Evolutionary conservation across 371 early-diverging fungal genomes (phyloP).

Genomic region (Quaeritorhiza haematococci): DNA sequence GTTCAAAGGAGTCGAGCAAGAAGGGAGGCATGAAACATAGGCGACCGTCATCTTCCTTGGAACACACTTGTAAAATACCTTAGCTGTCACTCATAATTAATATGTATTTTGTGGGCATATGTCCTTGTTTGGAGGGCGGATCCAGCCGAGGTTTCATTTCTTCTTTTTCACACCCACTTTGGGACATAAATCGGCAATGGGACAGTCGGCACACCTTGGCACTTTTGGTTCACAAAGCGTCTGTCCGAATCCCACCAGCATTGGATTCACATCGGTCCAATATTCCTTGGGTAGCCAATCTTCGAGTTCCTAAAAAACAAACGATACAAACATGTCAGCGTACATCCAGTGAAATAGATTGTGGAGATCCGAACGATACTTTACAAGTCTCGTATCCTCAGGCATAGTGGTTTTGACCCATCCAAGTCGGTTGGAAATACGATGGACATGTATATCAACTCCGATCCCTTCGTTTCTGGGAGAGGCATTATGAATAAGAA

Average conservation of each 20-base stretch:
- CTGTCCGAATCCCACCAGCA: conserved; percentile 97
- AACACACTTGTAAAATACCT: too few relatives aligned
- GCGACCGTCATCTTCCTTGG: too few relatives aligned
- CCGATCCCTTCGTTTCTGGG: conserved; percentile 88
- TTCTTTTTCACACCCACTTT: conserved; percentile 7
- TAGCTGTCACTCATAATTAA: too few relatives aligned
- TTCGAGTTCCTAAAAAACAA: conserved; percentile 57
- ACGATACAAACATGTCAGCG: neutral
- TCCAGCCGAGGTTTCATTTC: too few relatives aligned
- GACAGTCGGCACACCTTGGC: conserved; percentile 82
- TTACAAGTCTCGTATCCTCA: conserved; percentile 77
- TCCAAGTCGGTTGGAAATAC: conserved; percentile 87
- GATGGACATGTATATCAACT: conserved; percentile 98
- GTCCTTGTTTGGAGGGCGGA: too few relatives aligned
- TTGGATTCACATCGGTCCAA: conserved; percentile 86
- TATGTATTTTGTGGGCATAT: too few relatives aligned
- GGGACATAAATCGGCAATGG: conserved; percentile 71
- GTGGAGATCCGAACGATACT: neutral
- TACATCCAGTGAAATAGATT: neutral
- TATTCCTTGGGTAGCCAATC: conserved; percentile 79
- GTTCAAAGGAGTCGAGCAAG: too few relatives aligned
- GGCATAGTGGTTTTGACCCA: conserved; percentile 78
- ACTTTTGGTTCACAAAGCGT: conserved; percentile 71
- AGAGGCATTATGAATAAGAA: too few relatives aligned
- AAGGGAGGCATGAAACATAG: too few relatives aligned